Conservation (phyloP, 2,329 filamentous ascomycete species). For the Aspergillus sp. region DNA sequence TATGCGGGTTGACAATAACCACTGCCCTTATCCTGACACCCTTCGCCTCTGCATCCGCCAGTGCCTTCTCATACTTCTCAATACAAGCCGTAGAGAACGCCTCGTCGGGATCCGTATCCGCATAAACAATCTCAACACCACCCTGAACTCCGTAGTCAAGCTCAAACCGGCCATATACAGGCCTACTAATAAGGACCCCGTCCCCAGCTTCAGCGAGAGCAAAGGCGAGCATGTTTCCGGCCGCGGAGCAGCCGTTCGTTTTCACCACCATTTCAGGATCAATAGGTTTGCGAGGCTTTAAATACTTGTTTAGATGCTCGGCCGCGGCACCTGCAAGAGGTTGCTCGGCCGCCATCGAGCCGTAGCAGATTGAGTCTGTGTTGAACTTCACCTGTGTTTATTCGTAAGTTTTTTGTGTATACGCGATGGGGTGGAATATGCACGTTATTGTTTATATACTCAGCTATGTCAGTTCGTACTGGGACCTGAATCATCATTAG, state of each 20-base stretch:
- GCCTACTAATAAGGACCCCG: conserved; percentile 51
- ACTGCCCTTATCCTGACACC: conserved; percentile 47
- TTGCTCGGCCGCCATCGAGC: conserved; percentile 41
- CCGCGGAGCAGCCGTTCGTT: conserved; percentile 47
- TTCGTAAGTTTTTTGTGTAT: not conserved
- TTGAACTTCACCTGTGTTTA: conserved; percentile 33
- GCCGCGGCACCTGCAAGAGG: conserved; percentile 47
- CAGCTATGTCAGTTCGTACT: conserved; percentile 43
- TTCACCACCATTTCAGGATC: conserved; percentile 44
- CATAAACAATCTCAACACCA: conserved; percentile 44
- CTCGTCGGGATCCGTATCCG: conserved; percentile 42
- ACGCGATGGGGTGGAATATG: not conserved
- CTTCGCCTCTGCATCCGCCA: conserved; percentile 33
- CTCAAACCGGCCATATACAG: conserved; percentile 55
- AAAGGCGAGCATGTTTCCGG: conserved; percentile 50
- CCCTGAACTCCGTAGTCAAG: conserved; percentile 54
- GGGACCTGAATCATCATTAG: conserved; percentile 33
- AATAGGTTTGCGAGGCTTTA: conserved; percentile 42
- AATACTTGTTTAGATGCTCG: conserved; percentile 47
- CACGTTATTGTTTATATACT: conserved; percentile 46
- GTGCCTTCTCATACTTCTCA: conserved; percentile 43
- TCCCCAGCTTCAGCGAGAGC: conserved; percentile 51
- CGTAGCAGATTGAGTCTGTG: conserved; percentile 46
- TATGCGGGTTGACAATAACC: conserved; percentile 51
- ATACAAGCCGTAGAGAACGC: conserved; percentile 42